Evolutionary conservation across 306 rosid genomes (phyloP).

Genomic region (Aeschynomene evenia): DNA sequence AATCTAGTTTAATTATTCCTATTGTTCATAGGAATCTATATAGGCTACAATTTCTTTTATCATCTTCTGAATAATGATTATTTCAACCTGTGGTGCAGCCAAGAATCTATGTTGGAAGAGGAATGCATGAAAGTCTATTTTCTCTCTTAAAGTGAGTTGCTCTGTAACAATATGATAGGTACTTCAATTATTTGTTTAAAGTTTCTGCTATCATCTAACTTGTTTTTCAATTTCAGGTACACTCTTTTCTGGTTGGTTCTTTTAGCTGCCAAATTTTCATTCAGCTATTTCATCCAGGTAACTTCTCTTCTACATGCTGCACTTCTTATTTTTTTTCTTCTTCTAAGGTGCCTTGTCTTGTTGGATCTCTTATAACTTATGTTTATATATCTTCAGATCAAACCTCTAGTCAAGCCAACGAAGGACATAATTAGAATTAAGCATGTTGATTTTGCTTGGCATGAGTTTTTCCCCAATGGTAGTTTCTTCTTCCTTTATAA

Average conservation of each 20-base stretch:
- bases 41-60: conserved; percentile 3
- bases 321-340: conserved; percentile 12
- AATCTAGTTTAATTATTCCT: conserved; percentile 7
- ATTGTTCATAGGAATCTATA: conserved; percentile 16
- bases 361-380: conserved; percentile 18
- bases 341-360: conserved; percentile 17
- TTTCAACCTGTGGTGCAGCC: conserved; percentile 65
- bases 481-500: conserved; percentile 28
- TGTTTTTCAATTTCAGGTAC: conserved; percentile 61
- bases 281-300: conserved; percentile 88
- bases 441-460: conserved; percentile 72
- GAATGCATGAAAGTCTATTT: conserved; percentile 98
- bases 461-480: conserved; percentile 91
- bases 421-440: conserved; percentile 77
- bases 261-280: conserved; percentile 65
- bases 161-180: conserved; percentile 2
- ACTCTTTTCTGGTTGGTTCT: conserved; percentile 93
- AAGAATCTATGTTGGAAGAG: conserved; percentile 88
- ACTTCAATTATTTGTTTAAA: conserved; percentile 28
- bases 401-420: conserved; percentile 87
- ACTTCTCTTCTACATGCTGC: neutral
- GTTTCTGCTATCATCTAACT: conserved; percentile 14
- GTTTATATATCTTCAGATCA: conserved; percentile 55
- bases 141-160: conserved; percentile 82
- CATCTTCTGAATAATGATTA: conserved; percentile 5